phyloP scores from a whole-genome alignment of 371 early-diverging fungal species.

The Cladochytrium tenue region DNA sequence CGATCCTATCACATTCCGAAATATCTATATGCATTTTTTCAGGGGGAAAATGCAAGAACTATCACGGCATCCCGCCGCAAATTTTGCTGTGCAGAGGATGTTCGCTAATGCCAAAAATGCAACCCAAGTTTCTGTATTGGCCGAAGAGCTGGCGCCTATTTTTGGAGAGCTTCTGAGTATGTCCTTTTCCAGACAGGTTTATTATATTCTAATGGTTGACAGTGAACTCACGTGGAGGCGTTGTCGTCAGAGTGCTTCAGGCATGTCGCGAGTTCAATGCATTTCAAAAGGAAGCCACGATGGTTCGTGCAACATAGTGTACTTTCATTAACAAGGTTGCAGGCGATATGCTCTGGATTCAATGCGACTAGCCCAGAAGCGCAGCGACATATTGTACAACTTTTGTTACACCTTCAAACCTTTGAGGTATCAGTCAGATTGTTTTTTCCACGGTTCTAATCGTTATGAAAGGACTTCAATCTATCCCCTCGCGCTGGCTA shows the following conservation, averaged over 20 bases:
- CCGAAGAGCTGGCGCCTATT: conserved; percentile 56
- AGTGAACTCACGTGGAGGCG: conserved; percentile 41
- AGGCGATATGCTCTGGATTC: conserved; percentile 45
- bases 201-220: background rate
- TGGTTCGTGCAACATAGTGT: background rate
- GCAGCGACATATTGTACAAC: conserved; percentile 35
- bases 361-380: conserved; percentile 51
- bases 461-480: too few relatives aligned
- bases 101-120: conserved; percentile 61
- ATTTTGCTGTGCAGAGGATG: conserved; percentile 81
- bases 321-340: background rate
- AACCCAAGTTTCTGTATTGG: conserved; percentile 62
- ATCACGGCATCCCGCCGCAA: conserved; percentile 69
- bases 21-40: conserved; percentile 68
- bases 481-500: background rate
- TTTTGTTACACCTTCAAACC: conserved; percentile 25
- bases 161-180: conserved; percentile 43
- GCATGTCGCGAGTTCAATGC: conserved; percentile 63
- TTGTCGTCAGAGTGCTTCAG: conserved; percentile 53
- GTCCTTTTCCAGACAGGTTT: background rate
- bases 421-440: conserved; percentile 9
- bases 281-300: conserved; percentile 54
- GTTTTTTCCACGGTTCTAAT: too few relatives aligned
- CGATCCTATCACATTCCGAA: conserved; percentile 60
- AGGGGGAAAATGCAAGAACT: conserved; percentile 62